Conservation (phyloP, 2,329 filamentous ascomycete species). For the Pyrenochaeta sp. region DNA sequence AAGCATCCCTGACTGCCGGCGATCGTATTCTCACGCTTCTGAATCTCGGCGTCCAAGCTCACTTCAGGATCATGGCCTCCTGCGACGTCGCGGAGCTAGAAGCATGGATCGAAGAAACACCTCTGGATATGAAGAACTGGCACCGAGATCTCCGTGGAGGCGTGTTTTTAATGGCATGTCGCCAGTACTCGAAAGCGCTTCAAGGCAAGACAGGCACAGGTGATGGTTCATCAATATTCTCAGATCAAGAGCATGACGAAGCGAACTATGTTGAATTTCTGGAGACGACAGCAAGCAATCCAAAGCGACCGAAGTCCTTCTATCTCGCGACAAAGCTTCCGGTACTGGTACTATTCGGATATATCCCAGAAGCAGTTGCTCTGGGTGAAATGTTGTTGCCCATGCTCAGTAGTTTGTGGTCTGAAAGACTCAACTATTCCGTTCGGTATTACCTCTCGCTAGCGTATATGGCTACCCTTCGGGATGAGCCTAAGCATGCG, state of each 20-base stretch:
- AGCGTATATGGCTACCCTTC: constrained; percentile 50
- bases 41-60: constrained; percentile 72
- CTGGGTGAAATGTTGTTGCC: constrained; percentile 54
- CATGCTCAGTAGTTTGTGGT: constrained; percentile 54
- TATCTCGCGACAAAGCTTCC: constrained; percentile 67
- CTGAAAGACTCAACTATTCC: constrained; percentile 54
- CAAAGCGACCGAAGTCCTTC: constrained; percentile 70
- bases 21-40: constrained; percentile 77
- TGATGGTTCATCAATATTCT: constrained; percentile 66
- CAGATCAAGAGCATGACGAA: constrained; percentile 72
- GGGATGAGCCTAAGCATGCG: constrained; percentile 46
- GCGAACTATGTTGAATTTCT: constrained; percentile 62
- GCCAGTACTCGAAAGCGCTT: constrained; percentile 73
- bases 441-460: constrained; percentile 55
- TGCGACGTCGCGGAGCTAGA: constrained; percentile 75
- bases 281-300: constrained; percentile 62
- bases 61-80: constrained; percentile 73
- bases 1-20: constrained; percentile 71
- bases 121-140: constrained; percentile 78
- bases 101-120: constrained; percentile 74
- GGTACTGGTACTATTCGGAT: constrained; percentile 54
- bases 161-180: constrained; percentile 70
- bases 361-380: constrained; percentile 52
- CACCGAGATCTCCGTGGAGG: constrained; percentile 75
- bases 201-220: constrained; percentile 74